phyloP scores from a whole-genome alignment of 2,329 filamentous ascomycete genomes.

The Epicoccum nigrum region DNA sequence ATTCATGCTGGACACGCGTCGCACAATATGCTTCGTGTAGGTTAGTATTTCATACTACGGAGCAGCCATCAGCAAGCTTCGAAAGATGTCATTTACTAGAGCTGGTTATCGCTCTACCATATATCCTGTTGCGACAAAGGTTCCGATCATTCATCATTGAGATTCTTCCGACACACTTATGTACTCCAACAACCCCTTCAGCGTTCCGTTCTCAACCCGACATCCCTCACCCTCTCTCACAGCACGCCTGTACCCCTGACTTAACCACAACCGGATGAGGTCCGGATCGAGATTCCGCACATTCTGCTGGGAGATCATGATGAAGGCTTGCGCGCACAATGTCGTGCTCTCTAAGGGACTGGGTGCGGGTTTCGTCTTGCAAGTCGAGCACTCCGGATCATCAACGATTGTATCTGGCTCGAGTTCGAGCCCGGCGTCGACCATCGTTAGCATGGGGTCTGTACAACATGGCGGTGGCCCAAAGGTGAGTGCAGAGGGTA shows the following conservation, averaged over 20 bases:
- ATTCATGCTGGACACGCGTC: too few species aligned
- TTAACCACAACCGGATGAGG: conserved; percentile 42
- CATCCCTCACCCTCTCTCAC: conserved; percentile 41
- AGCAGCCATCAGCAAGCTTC: too few species aligned
- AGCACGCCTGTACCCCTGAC: conserved; percentile 38
- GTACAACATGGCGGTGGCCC: conserved; percentile 38
- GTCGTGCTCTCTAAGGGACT: conserved; percentile 41
- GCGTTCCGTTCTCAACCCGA: conserved; percentile 43
- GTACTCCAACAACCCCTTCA: conserved; percentile 44
- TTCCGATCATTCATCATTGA: too few species aligned
- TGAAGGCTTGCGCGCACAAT: conserved; percentile 42
- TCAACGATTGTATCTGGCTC: neutral
- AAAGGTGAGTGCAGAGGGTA: neutral
- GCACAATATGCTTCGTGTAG: too few species aligned
- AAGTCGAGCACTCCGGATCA: conserved; percentile 32
- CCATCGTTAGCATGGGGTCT: conserved; percentile 8
- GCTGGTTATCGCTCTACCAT: too few species aligned
- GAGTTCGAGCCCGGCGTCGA: neutral
- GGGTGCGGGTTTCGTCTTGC: conserved; percentile 34
- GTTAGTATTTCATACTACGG: too few species aligned
- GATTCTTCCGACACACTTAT: conserved; percentile 31
- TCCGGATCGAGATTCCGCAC: conserved; percentile 40
- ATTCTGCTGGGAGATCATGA: conserved; percentile 45
- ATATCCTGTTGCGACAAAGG: too few species aligned
- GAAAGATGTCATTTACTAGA: too few species aligned